A percentile compares a stretch with the other conserved stretches of the same genome.
Conservation (phyloP, 768 basidiomycete genomes). For the Xerocomellus amylosporus region DNA sequence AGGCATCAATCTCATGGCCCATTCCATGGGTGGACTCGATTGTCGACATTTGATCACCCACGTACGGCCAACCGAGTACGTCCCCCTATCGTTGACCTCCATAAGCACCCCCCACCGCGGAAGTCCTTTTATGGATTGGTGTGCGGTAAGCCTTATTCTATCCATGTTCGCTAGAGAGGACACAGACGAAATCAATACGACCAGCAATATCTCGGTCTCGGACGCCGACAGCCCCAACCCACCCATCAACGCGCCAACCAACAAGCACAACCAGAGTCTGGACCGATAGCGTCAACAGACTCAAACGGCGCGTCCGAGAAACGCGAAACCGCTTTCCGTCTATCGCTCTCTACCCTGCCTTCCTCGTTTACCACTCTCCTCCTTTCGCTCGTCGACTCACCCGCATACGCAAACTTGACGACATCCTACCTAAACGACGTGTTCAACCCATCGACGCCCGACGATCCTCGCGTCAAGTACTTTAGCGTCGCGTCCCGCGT, state of each 20-base stretch:
- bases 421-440: conserved; percentile 72
- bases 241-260: not conserved
- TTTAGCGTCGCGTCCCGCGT: conserved; percentile 87
- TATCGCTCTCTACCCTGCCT: conserved; percentile 64
- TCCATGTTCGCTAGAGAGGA: conserved; percentile 5
- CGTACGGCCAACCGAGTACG: conserved; percentile 77
- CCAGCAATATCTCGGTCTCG: conserved; percentile 90
- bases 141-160: conserved; percentile 53
- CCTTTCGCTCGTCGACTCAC: conserved; percentile 88
- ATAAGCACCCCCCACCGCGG: conserved; percentile 94
- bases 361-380: conserved; percentile 86
- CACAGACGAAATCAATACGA: conserved; percentile 16
- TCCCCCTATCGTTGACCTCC: conserved; percentile 82
- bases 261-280: not conserved
- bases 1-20: conserved; percentile 90
- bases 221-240: conserved; percentile 46
- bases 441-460: conserved; percentile 82
- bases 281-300: not conserved
- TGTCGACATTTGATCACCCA: conserved; percentile 90
- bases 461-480: conserved; percentile 83
- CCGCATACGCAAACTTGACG: conserved; percentile 93
- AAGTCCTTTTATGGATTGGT: conserved; percentile 99
- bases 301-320: conserved; percentile 13
- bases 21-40: conserved; percentile 98
- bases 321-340: conserved; percentile 36